Evolutionary conservation across 208 protist genomes (phyloP), one percentile per base, ranked within the genome.

Genomic region (Trypanosoma brucei): DNA sequence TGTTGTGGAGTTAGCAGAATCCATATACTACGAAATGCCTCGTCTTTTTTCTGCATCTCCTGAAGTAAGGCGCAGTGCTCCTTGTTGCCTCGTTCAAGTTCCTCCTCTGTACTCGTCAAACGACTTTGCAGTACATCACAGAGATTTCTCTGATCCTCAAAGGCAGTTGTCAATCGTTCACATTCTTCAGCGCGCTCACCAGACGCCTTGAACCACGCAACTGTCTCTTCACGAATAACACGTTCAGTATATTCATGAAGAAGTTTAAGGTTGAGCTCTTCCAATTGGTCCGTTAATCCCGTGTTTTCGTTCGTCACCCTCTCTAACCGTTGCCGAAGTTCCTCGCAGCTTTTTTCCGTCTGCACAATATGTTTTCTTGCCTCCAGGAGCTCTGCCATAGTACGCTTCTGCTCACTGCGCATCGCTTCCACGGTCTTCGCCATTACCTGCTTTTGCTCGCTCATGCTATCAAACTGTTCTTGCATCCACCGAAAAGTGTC

Each of bases 11-110:
- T 77, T 8, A 79, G 59, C 4, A 81, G 46, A 3, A 65, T 13
- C 79, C 79, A 85, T 22, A 85, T 55, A 35, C 65, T 55, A 30
- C 52, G 54, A 64, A 85, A 79, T 31, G 68, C 72, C 37, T 69
- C 66, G 51, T 74, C 68, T 45, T 73, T 65, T 54, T 76, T 70
- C 9, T 62, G 52, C 67, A 76, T 56, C 40, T 75, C 72, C 30
- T 65, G 56, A 33, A 72, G 48, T 57, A 81, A 50, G 14, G 7
- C 22, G 39, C 55, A 58, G 22, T 67, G 59, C 55, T 76, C 31
- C 22, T 69, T 51, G 55, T 75, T 63, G 34, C 60, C 68, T n/a
- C 65, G 55, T 58, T 79, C 64, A 50, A 85, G 66, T 59, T 85
- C 79, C 31, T 66, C 48, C 50, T 85, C 72, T 56, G 79, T 72